Evolutionary conservation across 176 grass and related monocot genomes (phyloP).

Genomic region (Carex littledalei): DNA sequence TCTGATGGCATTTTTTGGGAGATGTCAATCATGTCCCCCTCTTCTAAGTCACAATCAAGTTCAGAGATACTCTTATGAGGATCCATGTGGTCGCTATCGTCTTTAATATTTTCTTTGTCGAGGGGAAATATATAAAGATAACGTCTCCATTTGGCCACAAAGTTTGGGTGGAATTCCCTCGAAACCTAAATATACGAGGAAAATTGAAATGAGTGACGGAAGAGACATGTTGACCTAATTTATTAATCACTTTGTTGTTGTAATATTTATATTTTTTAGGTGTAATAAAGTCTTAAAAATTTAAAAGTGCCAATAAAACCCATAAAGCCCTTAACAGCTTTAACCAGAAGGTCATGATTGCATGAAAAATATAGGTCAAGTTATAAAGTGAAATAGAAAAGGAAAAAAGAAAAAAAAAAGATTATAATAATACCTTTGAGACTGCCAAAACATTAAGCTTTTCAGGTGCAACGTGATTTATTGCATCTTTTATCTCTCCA

Average conservation of each 20-base stretch:
- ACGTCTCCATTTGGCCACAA: conserved; percentile 85
- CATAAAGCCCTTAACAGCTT: background rate
- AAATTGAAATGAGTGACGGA: background rate
- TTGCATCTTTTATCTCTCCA: conserved; percentile 43
- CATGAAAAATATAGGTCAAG: background rate
- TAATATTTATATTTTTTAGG: background rate
- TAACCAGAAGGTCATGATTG: background rate
- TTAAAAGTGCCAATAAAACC: background rate
- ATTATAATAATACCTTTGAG: conserved; percentile 41
- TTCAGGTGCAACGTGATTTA: conserved; percentile 47
- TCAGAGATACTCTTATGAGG: background rate
- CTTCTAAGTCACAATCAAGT: conserved; percentile 8
- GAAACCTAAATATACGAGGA: conserved; percentile 46
- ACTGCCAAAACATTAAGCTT: conserved; percentile 60
- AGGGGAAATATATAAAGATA: conserved; percentile 95
- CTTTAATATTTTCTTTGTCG: conserved; percentile 25
- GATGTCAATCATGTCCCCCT: conserved; percentile 14
- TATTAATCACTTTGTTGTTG: background rate
- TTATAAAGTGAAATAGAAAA: background rate
- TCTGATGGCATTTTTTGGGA: background rate
- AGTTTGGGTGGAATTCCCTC: conserved; percentile 91
- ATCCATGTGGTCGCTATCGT: background rate
- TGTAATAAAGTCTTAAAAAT: background rate
- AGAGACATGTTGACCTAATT: background rate
- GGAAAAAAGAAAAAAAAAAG: background rate